phyloP scores from a whole-genome alignment of 805 yeast species.

The Jamesozyma lodderae region DNA sequence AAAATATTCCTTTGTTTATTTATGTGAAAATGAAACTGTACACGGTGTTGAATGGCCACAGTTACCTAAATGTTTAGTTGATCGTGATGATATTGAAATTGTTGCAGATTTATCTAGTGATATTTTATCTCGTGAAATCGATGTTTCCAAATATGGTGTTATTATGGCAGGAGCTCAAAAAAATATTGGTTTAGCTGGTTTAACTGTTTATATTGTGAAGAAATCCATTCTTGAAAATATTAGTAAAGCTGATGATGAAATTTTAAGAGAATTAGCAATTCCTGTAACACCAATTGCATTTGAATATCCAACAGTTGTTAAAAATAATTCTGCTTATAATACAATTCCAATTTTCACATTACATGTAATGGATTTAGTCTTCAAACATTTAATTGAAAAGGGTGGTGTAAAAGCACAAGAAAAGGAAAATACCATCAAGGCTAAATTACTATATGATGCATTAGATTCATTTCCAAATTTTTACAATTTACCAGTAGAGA shows the following conservation, averaged over 20 bases:
- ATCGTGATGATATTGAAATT: slow-evolving; percentile 56
- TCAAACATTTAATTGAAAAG: slow-evolving; percentile 46
- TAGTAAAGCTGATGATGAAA: slow-evolving; percentile 46
- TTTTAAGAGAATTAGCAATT: slow-evolving; percentile 47
- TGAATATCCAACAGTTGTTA: slow-evolving; percentile 77
- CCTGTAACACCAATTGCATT: slow-evolving; percentile 85
- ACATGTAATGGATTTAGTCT: slow-evolving; percentile 74
- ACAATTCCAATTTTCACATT: slow-evolving; percentile 91
- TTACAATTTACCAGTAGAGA: slow-evolving; percentile 58
- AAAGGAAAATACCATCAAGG: slow-evolving; percentile 49
- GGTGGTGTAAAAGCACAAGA: slow-evolving; percentile 73
- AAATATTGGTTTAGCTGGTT: slow-evolving; percentile 94
- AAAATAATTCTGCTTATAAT: slow-evolving; percentile 88
- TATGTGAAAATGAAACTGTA: slow-evolving; percentile 96
- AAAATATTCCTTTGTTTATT: slow-evolving; percentile 75
- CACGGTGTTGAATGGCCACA: slow-evolving; percentile 78
- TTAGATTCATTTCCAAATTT: slow-evolving; percentile 59
- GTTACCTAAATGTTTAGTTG: slow-evolving; percentile 40
- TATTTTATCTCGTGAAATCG: slow-evolving; percentile 71
- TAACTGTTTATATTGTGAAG: slow-evolving; percentile 83
- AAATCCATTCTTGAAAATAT: slow-evolving; percentile 58
- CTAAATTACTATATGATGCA: slow-evolving; percentile 51
- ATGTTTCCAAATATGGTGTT: slow-evolving; percentile 76
- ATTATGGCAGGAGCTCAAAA: slow-evolving; percentile 98
- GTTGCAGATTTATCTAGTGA: slow-evolving; percentile 95